Evolutionary conservation across 192 early-diverging fungal genomes (phyloP).

Genomic region (Jimgerdemannia lactiflua): DNA sequence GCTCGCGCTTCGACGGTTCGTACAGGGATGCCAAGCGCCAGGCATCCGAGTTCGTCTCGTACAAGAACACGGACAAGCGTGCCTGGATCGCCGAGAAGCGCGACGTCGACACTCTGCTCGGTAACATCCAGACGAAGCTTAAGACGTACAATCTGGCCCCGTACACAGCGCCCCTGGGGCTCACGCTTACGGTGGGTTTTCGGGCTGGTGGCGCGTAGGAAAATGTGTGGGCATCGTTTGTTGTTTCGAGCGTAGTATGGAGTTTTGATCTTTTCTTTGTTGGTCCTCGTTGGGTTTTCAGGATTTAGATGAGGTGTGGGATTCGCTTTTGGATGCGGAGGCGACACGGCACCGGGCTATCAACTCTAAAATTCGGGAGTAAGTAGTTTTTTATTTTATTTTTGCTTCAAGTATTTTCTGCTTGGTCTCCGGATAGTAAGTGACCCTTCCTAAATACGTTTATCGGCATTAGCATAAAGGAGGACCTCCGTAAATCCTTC

Average conservation of each 20-base stretch:
- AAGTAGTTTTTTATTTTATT: constrained; percentile 17
- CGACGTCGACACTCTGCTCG: constrained; percentile 86
- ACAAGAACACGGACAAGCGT: constrained; percentile 83
- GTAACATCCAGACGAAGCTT: constrained; percentile 96
- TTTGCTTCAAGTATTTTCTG: not conserved
- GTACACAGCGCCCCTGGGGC: constrained; percentile 77
- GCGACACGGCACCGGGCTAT: constrained; percentile 77
- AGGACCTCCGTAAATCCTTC: constrained; percentile 72
- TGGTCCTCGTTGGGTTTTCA: constrained; percentile 23
- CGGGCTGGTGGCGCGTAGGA: not conserved
- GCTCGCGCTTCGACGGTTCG: constrained; percentile 54
- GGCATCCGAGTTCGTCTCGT: constrained; percentile 72
- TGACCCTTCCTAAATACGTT: not conserved
- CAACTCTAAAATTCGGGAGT: constrained; percentile 83
- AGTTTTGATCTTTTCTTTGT: not conserved
- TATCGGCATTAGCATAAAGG: constrained; percentile 62
- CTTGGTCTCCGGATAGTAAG: not conserved
- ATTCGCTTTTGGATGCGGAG: constrained; percentile 67
- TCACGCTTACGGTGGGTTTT: constrained; percentile 48
- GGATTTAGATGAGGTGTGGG: constrained; percentile 84
- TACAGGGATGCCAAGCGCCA: constrained; percentile 77
- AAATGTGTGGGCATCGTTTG: not conserved
- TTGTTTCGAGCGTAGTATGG: not conserved
- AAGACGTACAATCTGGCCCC: constrained; percentile 91
- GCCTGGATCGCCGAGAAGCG: constrained; percentile 88